phyloP scores from a whole-genome alignment of 2,329 filamentous ascomycete species.

The Colletotrichum nymphaeae region DNA sequence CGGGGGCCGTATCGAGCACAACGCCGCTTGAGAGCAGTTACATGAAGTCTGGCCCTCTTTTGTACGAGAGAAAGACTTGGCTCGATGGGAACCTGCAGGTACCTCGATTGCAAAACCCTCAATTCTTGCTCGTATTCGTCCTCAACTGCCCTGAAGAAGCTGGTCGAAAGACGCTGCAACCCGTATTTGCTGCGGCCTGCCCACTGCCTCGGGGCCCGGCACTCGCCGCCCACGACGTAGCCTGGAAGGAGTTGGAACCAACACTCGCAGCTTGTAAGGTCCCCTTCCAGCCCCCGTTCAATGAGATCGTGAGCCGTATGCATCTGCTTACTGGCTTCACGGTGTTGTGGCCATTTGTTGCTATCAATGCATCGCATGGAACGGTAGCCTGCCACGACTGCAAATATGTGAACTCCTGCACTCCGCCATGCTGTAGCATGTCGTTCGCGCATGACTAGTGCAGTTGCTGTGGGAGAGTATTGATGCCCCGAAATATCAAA shows the following conservation, averaged over 20 bases:
- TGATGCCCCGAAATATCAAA: background rate
- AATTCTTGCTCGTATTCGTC: conserved; percentile 29
- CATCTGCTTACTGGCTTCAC: background rate
- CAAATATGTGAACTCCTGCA: background rate
- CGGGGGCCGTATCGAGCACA: conserved; percentile 16
- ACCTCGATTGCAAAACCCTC: conserved; percentile 15
- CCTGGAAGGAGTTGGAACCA: conserved; percentile 7
- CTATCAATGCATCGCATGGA: conserved; percentile 2
- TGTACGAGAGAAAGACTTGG: conserved; percentile 23
- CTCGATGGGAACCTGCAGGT: conserved; percentile 28
- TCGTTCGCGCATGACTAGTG: background rate
- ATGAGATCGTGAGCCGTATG: conserved; percentile 9
- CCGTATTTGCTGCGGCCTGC: conserved; percentile 17
- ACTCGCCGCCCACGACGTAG: conserved; percentile 4
- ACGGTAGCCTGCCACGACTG: background rate
- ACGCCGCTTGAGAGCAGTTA: background rate
- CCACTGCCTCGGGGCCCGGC: conserved; percentile 20
- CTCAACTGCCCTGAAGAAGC: conserved; percentile 5
- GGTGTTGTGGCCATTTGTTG: background rate
- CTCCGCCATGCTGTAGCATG: background rate
- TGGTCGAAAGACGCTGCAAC: conserved; percentile 11
- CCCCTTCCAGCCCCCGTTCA: background rate
- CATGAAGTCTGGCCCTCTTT: background rate
- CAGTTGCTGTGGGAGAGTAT: background rate
- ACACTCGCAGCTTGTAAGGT: background rate